Evolutionary conservation across 78 protist genomes (phyloP), one percentile per base, ranked within the genome.

Genomic region (Ministeria vibrans): DNA sequence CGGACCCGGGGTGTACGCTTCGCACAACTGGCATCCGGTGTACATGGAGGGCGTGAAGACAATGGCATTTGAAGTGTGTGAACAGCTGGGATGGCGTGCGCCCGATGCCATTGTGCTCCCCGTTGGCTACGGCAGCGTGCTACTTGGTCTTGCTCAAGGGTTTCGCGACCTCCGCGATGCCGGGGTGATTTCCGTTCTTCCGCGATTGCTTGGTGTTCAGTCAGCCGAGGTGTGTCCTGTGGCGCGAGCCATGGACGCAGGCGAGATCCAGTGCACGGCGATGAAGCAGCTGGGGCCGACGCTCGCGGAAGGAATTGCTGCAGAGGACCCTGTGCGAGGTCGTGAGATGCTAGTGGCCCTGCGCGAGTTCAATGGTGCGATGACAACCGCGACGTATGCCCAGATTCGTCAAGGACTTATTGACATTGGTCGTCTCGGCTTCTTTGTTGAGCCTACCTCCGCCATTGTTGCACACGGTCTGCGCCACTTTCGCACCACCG

Each of bases 21-120:
- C 41, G 41, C 77, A 72, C 77, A n/a, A 9, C 25, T 72, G 77
- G 77, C 55, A 72, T 20, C 77, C 77, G 23, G 42, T 72, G 63
- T 72, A 45, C 77, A 46, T 72, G 28, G 55, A 72, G 28, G 77
- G 77, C 44, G 44, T 53, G n/a, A 72, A 72, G 63, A 72, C 77
- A 42, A 41, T 45, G 7, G 77, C 77, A 18, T 72, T 42, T 53
- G 77, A 72, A 61, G 42, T 72, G 28, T 72, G 77, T 55, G 77
- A 72, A 61, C 55, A 72, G 25, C 77, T 72, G n/a, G 77, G 77
- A 41, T 72, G 42, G 63, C 38, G 42, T 23, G 77, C 77, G 2
- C 77, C 77, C 34, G 77, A 72, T 53, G 25, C n/a, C 28, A 61
- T 72, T 28, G 28, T 72, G 38, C 4, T 42, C 62, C 77, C 77